Evolutionary conservation across 352 stramenopile species (phyloP).

Genomic region (Pythium scleroteichum): DNA sequence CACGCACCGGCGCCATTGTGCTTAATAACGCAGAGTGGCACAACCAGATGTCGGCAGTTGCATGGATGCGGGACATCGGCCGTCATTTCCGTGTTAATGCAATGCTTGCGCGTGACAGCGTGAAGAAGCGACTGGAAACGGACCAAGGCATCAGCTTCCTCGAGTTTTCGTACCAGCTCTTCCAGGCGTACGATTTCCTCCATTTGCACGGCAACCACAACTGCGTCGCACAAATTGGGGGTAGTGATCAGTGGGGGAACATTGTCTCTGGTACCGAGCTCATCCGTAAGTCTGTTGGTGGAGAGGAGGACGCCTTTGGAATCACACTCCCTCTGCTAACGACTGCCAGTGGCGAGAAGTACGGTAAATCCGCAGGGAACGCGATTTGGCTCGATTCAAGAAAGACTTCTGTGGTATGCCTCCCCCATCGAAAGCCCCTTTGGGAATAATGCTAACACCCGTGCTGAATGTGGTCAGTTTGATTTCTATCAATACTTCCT

Average conservation of each 20-base stretch:
- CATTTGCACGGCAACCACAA: constrained; percentile 92
- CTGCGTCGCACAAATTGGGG: constrained; percentile 96
- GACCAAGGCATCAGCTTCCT: constrained; percentile 98
- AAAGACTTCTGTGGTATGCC: constrained; percentile 93
- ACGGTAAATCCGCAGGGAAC: constrained; percentile 98
- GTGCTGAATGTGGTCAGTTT: constrained; percentile 52
- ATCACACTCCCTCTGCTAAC: constrained; percentile 97
- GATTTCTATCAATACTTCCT: constrained; percentile 95
- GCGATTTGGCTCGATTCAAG: constrained; percentile 97
- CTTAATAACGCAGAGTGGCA: constrained; percentile 99
- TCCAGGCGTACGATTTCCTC: constrained; percentile 98
- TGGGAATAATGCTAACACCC: not conserved
- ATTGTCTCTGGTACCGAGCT: constrained; percentile 98
- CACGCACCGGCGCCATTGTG: constrained; percentile 90
- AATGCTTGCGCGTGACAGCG: constrained; percentile 98
- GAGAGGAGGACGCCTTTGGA: constrained; percentile 85
- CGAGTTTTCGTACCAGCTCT: constrained; percentile 99
- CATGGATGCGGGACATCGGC: constrained; percentile 98
- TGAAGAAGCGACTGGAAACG: constrained; percentile 94
- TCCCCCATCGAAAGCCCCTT: not conserved
- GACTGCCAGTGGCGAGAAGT: constrained; percentile 97
- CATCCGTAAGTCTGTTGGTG: constrained; percentile 84
- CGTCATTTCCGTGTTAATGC: constrained; percentile 97
- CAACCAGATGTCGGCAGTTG: constrained; percentile 91
- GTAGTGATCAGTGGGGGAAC: constrained; percentile 99